These are phyloP conservation scores for Tetradesmus lagerheimii DNA, from an alignment of 139 green algal genomes.

Conservation along the genomic window DNA sequence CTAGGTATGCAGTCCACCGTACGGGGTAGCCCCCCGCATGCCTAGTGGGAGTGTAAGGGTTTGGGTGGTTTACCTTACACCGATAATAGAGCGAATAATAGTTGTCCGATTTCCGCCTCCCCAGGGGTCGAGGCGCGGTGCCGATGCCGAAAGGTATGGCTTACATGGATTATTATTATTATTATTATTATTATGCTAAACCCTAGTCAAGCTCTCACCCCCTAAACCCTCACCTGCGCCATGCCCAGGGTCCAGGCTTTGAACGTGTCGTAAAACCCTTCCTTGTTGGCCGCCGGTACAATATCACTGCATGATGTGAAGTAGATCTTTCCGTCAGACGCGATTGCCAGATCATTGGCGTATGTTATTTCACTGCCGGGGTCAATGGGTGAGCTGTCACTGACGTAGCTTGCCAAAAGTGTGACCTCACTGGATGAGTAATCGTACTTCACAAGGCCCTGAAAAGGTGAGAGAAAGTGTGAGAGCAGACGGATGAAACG, in stretches of 20 bases:
- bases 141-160: no score
- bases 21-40: no score
- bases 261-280: slow-evolving; percentile 44
- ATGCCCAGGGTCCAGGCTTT: slow-evolving; percentile 41
- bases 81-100: no score
- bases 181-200: background rate
- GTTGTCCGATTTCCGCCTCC: no score
- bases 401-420: slow-evolving; percentile 46
- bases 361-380: slow-evolving; percentile 63
- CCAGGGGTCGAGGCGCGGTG: no score
- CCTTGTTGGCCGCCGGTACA: background rate
- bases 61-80: no score
- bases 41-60: no score
- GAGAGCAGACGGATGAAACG: background rate
- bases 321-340: slow-evolving; percentile 70
- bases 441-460: slow-evolving; percentile 60
- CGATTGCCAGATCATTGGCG: slow-evolving; percentile 79
- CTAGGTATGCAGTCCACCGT: no score
- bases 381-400: slow-evolving; percentile 30
- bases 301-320: slow-evolving; percentile 64
- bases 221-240: slow-evolving; percentile 17
- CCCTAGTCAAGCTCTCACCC: background rate
- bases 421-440: background rate
- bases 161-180: no score
- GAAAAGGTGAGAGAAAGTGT: slow-evolving; percentile 51